Base-by-base conservation (phyloP, 2,329 filamentous ascomycete genomes). In the Aspergillus glaucus region DNA sequence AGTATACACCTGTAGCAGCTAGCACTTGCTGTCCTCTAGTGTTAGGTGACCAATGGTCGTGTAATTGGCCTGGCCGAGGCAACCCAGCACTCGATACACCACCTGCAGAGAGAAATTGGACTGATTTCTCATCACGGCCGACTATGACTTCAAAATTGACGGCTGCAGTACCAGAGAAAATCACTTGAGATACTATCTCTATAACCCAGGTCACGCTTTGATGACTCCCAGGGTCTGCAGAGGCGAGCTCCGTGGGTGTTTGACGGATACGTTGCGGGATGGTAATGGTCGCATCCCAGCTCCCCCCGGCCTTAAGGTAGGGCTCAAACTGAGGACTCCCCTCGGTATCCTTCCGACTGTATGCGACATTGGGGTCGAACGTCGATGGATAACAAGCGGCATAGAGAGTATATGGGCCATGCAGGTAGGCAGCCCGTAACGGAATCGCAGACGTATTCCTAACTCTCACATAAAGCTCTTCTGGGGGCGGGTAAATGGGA, bases 311-410 rank as follows among this genome's bases (percentile, higher is more conserved):
- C 75, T 97, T 97, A 64, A 98, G 79, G 75, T 95, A 92, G 43
- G 93, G 92, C 71, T 98, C 93, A 62, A 93, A 98, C 60, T 95
- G 87, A 14, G 93, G 93, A 1, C 86, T 79, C 43, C 88, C 88
- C 72, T 90, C 84, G 46, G 77, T 76, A 46, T 83, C 79, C 1
- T 85, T 79, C 45, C 85, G 77, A 50, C 84, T 80, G 58, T 87
- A 84, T 65, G 88, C 90, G 56, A 78, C 75, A 69, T 95, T 90
- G 2, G 92, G 89, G 61, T 91, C 80, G 73, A 93, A 97, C 43
- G 78, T 81, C 14, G 87, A 79, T 0, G 92, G 89, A 61, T 94
- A 95, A 21, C 90, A 87, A 45, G 91, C 84, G 44, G 91, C 86
- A 61, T 89, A 90, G 34, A 97, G 79, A 0, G 85, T 94, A 66